Evolutionary conservation across 2,329 filamentous ascomycete genomes (phyloP), one percentile per base, ranked within the genome.

Genomic region (Stromatinia cepivora): DNA sequence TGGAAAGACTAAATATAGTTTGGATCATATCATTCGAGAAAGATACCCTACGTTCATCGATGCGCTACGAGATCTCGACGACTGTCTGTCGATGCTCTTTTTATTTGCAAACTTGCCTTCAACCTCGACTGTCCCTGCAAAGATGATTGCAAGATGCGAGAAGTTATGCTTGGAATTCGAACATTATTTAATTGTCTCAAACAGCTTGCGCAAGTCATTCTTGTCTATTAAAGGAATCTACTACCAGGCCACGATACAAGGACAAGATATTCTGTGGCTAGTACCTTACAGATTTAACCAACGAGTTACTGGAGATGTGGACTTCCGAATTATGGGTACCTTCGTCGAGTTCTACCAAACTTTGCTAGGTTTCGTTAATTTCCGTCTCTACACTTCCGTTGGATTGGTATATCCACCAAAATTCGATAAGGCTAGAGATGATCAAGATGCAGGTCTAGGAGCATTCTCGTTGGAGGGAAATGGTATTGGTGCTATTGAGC

Each of bases 301-400:
- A 84, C 87, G 92, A 75, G 90, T 97, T 20, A 92, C 95, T 53
- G 92, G 91, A 70, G 95, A 99, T 80, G 91, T 99, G 73, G 95
- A 99, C 81, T 99, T 97, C 83, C 87, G 95, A 77, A 99, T 99
- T 81, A 99, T 99, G 95, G 94, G 93, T 70, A 99, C 95, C 6
- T 99, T 99, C 79, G 90, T 99, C 73, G 94, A 99, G 80, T 99
- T 99, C 81, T 99, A 99, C 84, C 97, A 96, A 77, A 98, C 94
- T 6, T 86, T 99, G 20, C 85, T 99, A 28, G 92, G 94, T 71
- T 99, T 99, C 77, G 89, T 98, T 81, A 97, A 99, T 85, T 99
- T 93, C 85, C 86, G 93, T 73, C 85, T 99, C 59, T 99, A 97
- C 83, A 97, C 93, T 1, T 90, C 92, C 0, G 84, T 97, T 72